Evolutionary conservation across 768 basidiomycete genomes (phyloP).

Genomic region (Porphyrellus cyaneotinctus): DNA sequence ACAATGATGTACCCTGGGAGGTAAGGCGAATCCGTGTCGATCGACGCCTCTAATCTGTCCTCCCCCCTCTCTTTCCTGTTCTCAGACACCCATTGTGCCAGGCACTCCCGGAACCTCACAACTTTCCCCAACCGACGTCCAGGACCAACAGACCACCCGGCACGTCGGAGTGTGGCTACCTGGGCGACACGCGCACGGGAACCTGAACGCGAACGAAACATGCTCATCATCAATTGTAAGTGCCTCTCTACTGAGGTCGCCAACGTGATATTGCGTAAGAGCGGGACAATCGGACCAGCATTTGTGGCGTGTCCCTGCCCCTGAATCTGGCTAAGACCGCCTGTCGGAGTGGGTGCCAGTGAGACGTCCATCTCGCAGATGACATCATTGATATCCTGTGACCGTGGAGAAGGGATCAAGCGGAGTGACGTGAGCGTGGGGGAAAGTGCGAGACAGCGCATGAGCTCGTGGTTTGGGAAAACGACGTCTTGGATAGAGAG

Average conservation of each 20-base stretch:
- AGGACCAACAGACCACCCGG: slow-evolving; percentile 6
- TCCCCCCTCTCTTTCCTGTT: background rate
- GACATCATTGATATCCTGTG: slow-evolving; percentile 14
- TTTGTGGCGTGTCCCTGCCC: too few species aligned
- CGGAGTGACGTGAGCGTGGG: slow-evolving; percentile 11
- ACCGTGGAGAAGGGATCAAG: slow-evolving; percentile 19
- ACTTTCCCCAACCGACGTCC: background rate
- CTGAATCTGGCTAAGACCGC: too few species aligned
- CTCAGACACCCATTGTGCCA: slow-evolving; percentile 1
- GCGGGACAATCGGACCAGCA: background rate
- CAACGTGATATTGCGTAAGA: slow-evolving; percentile 14
- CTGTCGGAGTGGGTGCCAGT: background rate
- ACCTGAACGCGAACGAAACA: slow-evolving; percentile 10
- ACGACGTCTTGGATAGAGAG: slow-evolving; percentile 16
- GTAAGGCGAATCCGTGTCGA: slow-evolving; percentile 10
- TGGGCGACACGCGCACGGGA: background rate
- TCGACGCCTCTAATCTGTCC: slow-evolving; percentile 1
- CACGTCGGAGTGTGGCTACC: slow-evolving; percentile 6
- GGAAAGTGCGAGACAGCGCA: slow-evolving; percentile 19
- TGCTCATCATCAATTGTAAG: slow-evolving; percentile 4
- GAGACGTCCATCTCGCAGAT: slow-evolving; percentile 7
- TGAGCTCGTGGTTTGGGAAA: slow-evolving; percentile 16
- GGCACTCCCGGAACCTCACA: background rate
- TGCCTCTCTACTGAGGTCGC: slow-evolving; percentile 11
- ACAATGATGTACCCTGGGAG: slow-evolving; percentile 9